These are phyloP conservation scores for Evernia prunastri DNA, from an alignment of 495 filamentous ascomycete species.

Conservation along the genomic window DNA sequence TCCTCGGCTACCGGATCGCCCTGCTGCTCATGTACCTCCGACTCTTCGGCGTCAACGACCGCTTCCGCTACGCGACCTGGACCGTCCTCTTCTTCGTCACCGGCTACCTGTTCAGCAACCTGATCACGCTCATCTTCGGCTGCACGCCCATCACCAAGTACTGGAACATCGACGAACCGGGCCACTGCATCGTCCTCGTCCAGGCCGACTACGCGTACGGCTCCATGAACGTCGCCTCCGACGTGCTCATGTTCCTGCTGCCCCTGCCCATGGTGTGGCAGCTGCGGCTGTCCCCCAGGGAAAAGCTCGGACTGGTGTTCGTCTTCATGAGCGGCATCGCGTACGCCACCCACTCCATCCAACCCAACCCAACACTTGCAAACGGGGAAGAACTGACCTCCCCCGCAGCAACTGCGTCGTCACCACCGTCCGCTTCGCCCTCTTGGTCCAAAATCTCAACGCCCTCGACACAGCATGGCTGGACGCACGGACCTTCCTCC, in stretches of 20 bases:
- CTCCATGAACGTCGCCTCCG: constrained; percentile 11
- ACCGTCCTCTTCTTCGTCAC: constrained; percentile 32
- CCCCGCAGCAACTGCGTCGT: constrained; percentile 33
- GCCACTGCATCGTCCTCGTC: constrained; percentile 32
- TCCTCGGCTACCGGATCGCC: constrained; percentile 34
- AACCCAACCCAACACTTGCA: neutral
- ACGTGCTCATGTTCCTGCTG: constrained; percentile 3
- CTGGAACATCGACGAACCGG: constrained; percentile 29
- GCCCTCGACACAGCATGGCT: neutral
- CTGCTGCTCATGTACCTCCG: constrained; percentile 34
- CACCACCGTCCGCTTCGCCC: constrained; percentile 32
- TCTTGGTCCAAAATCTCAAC: constrained; percentile 14
- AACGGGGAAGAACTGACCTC: neutral
- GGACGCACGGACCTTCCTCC: constrained; percentile 21
- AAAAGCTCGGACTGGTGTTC: neutral
- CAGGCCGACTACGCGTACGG: constrained; percentile 23
- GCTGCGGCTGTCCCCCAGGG: neutral
- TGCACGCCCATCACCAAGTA: constrained; percentile 34
- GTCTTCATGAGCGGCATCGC: constrained; percentile 8
- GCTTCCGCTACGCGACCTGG: constrained; percentile 32
- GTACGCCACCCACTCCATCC: neutral
- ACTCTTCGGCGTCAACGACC: constrained; percentile 31
- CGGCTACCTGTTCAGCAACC: constrained; percentile 34
- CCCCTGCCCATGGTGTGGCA: constrained; percentile 9
- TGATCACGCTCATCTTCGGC: constrained; percentile 33